phyloP scores from a whole-genome alignment of 2,329 filamentous ascomycete species.

The Helminthosporium solani region DNA sequence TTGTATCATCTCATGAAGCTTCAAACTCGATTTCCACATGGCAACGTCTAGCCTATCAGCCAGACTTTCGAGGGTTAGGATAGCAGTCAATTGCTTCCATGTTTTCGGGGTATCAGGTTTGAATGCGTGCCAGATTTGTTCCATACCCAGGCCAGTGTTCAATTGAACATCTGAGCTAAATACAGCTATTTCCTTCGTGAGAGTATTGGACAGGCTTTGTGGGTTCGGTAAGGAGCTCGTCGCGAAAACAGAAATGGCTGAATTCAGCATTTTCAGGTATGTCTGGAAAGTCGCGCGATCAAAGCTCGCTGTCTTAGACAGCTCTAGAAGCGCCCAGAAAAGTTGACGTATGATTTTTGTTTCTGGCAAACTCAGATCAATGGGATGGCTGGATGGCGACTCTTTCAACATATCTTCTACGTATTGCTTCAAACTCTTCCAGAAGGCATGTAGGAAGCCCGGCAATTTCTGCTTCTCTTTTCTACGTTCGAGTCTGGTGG shows the following conservation, averaged over 20 bases:
- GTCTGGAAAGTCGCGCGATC: conserved; percentile 58
- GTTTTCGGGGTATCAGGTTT: conserved; percentile 58
- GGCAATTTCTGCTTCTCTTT: conserved; percentile 40
- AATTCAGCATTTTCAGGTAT: conserved; percentile 47
- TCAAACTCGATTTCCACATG: conserved; percentile 39
- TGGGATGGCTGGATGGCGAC: neutral
- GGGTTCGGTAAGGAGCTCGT: conserved; percentile 17
- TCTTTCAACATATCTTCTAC: conserved; percentile 15
- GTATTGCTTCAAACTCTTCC: conserved; percentile 20
- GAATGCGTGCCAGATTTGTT: conserved; percentile 71
- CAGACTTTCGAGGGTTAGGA: conserved; percentile 47
- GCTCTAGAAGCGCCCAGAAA: conserved; percentile 52
- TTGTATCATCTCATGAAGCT: conserved; percentile 37
- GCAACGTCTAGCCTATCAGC: conserved; percentile 49
- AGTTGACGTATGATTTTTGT: conserved; percentile 39
- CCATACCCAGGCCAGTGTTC: conserved; percentile 76
- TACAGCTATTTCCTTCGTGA: conserved; percentile 29
- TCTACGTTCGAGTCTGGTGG: conserved; percentile 35
- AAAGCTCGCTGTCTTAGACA: conserved; percentile 46
- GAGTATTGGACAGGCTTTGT: conserved; percentile 25
- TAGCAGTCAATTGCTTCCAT: conserved; percentile 38
- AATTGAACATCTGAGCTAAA: conserved; percentile 73
- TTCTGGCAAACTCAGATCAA: conserved; percentile 9
- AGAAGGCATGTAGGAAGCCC: conserved; percentile 29
- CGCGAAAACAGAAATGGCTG: conserved; percentile 11